A percentile compares a stretch with the other conserved stretches of the same genome.
These are phyloP conservation scores for Hypomyces rosellus DNA, from an alignment of 2,329 filamentous ascomycete genomes.

Conservation along the genomic window DNA sequence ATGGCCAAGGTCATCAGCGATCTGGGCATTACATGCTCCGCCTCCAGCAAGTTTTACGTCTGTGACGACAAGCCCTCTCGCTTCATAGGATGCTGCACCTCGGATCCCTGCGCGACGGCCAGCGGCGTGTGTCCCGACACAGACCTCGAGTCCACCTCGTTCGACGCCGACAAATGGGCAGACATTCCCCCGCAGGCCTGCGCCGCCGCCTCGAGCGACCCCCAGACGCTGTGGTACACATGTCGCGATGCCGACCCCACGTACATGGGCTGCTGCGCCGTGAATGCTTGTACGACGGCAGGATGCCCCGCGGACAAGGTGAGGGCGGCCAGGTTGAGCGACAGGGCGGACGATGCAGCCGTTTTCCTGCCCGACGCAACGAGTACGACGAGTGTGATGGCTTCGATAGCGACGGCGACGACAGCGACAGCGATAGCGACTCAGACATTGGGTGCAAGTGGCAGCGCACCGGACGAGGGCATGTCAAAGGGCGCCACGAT, in stretches of 20 bases:
- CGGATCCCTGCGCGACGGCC: slow-evolving; percentile 26
- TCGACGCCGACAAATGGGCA: slow-evolving; percentile 18
- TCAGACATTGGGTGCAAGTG: too few relatives aligned
- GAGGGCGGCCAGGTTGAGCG: slow-evolving; percentile 21
- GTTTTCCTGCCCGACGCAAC: slow-evolving; percentile 1
- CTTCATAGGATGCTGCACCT: slow-evolving; percentile 37
- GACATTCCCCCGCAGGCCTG: slow-evolving; percentile 29
- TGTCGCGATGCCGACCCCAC: slow-evolving; percentile 24
- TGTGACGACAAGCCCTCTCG: slow-evolving; percentile 24
- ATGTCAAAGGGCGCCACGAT: too few relatives aligned
- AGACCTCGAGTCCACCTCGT: slow-evolving; percentile 22
- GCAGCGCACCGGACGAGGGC: too few relatives aligned
- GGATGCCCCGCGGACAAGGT: slow-evolving; percentile 21
- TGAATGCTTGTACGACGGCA: slow-evolving; percentile 17
- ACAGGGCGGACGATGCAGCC: background rate
- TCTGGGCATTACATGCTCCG: slow-evolving; percentile 26
- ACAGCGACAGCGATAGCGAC: background rate
- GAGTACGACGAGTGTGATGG: background rate
- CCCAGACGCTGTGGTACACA: slow-evolving; percentile 26
- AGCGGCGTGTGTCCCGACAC: slow-evolving; percentile 28
- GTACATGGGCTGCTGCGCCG: slow-evolving; percentile 34
- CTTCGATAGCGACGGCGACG: background rate
- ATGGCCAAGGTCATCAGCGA: slow-evolving; percentile 13
- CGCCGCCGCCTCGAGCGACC: slow-evolving; percentile 11
- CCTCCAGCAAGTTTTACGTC: slow-evolving; percentile 30